Percentiles rank a stretch among this genome's conserved stretches.
Evolutionary conservation across 2,329 filamentous ascomycete species (phyloP).

Genomic region (Chrysoporthe deuterocubensis): DNA sequence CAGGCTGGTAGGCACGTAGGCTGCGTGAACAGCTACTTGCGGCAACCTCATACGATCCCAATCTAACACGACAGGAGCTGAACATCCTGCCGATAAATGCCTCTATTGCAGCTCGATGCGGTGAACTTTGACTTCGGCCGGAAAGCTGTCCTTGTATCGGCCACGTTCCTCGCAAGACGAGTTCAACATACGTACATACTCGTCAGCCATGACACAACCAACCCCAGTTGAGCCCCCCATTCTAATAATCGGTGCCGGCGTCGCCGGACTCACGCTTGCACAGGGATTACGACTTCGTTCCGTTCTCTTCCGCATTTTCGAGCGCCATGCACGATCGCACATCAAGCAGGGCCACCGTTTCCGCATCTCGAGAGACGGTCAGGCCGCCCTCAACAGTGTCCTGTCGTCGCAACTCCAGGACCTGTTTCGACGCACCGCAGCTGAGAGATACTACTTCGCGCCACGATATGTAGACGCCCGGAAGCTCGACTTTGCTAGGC

Average conservation of each 20-base stretch:
- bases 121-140: background rate
- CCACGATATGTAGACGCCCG: slow-evolving; percentile 37
- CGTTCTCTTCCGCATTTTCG: slow-evolving; percentile 37
- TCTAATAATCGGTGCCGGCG: slow-evolving; percentile 47
- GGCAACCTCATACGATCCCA: background rate
- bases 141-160: slow-evolving; percentile 10
- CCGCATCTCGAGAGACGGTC: slow-evolving; percentile 35
- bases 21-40: slow-evolving; percentile 7
- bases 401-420: slow-evolving; percentile 33
- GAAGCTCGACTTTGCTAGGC: slow-evolving; percentile 33
- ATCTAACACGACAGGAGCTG: background rate
- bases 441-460: slow-evolving; percentile 30
- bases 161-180: background rate
- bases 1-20: background rate
- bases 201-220: slow-evolving; percentile 13
- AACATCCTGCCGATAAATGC: background rate
- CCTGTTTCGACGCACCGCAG: slow-evolving; percentile 32
- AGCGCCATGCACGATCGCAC: slow-evolving; percentile 33
- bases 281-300: slow-evolving; percentile 38
- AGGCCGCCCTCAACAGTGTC: slow-evolving; percentile 33
- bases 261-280: slow-evolving; percentile 47
- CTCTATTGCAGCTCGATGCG: background rate
- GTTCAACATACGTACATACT: background rate
- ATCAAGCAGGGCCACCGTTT: slow-evolving; percentile 38
- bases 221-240: slow-evolving; percentile 34